Conservation (phyloP, 495 filamentous ascomycete genomes). For the Neurospora tetraspora region DNA sequence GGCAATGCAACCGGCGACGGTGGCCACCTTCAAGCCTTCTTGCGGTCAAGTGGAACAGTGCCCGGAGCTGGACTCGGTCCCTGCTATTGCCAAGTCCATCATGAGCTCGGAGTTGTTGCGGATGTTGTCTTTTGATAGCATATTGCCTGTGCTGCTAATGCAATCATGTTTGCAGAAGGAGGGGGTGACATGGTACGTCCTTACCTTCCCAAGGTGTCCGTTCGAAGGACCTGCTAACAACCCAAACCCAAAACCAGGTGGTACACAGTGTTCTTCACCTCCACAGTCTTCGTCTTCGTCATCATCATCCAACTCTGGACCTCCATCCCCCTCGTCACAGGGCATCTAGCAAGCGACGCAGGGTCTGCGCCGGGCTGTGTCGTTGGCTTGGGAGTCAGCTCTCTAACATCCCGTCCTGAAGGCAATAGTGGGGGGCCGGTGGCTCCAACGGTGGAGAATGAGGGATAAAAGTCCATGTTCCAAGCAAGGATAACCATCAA, state of each 20-base stretch:
- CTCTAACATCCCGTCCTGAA: too few relatives aligned
- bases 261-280: background rate
- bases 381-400: too few relatives aligned
- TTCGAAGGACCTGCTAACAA: too few relatives aligned
- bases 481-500: background rate
- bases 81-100: background rate
- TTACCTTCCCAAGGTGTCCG: too few relatives aligned
- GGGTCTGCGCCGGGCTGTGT: too few relatives aligned
- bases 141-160: background rate
- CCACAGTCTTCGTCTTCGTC: background rate
- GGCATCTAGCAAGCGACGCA: too few relatives aligned
- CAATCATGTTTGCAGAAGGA: background rate
- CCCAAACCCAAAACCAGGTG: background rate
- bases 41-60: background rate
- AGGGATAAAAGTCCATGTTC: background rate
- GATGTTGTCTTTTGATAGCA: background rate
- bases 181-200: background rate
- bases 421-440: background rate
- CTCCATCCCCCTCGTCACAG: too few relatives aligned
- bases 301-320: background rate
- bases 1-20: background rate
- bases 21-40: background rate
- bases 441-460: background rate
- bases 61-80: background rate
- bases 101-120: background rate